Evolutionary conservation across 345 rosid genomes (phyloP), one percentile per base, ranked within the genome.

Genomic region (sweet orange (Citrus sinensis)): DNA sequence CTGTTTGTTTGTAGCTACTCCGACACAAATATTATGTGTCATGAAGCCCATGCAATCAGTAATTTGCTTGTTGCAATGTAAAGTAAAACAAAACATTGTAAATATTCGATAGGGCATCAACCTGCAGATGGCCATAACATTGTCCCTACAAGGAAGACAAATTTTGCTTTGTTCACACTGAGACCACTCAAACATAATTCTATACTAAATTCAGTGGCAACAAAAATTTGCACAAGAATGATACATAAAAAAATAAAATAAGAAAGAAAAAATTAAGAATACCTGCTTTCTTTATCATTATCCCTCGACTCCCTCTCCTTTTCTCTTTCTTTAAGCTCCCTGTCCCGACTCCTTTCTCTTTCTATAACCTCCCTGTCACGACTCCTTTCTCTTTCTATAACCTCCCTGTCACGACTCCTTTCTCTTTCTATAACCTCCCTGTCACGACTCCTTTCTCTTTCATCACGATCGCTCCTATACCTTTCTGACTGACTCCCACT

Each of bases 251-350:
- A 73, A 71, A 35, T 32, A 25, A 55, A 76, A 29, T 56, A 42
- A 40, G 29, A 69, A 68, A 39, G 40, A 51, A 17, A 67, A 58
- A 42, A 65, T 27, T 51, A 76, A 22, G 37, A 65, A 55, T 86
- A 96, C 99, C 98, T 94, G 95, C 67, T 89, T 74, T 89, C 96
- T 88, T 90, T 87, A 32, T 90, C 96, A 4, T 87, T 89, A 60
- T 91, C 95, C 83, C 85, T 86, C 55, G 80, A 40, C 34, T 87
- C 93, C 85, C 85, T 89, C 81, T 89, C 96, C 74, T 74, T 89
- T 70, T 86, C 86, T 80, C 81, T 90, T 83, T 81, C 92, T 80
- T 80, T 89, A 73, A 79, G 66, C 75, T 90, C 98, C 82, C 71
- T 80, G 76, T 91, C 97, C 74, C 83, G 87, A 78, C 89, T 87